Percentiles rank a stretch among this genome's conserved stretches.
Evolutionary conservation across 345 rosid genomes (phyloP).

Genomic region (Boechera retrofracta): DNA sequence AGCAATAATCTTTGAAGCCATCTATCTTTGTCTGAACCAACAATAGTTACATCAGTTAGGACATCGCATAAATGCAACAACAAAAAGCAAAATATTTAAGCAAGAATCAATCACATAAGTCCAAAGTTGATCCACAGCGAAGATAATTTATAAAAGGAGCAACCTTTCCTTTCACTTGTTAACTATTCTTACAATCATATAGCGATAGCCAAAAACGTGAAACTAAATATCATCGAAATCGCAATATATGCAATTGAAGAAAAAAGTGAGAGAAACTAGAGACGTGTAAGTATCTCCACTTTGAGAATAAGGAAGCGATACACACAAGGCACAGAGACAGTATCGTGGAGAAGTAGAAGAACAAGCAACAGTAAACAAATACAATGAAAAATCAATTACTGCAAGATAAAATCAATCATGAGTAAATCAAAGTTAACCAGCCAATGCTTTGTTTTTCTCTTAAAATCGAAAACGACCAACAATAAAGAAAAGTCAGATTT

Average conservation of each 20-base stretch:
- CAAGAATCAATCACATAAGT: conserved; percentile 22
- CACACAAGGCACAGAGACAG: conserved; percentile 45
- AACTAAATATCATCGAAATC: not conserved
- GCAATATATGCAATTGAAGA: conserved; percentile 23
- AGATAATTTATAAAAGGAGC: not conserved
- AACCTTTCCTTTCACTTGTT: conserved; percentile 13
- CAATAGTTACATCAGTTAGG: not conserved
- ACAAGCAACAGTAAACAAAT: conserved; percentile 17
- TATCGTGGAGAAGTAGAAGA: conserved; percentile 38
- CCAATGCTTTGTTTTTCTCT: not conserved
- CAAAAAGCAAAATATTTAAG: not conserved
- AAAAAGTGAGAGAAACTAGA: conserved; percentile 29
- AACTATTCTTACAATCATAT: conserved; percentile 10
- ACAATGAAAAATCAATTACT: conserved; percentile 28
- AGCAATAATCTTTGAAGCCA: conserved; percentile 67
- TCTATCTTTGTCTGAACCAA: conserved; percentile 39
- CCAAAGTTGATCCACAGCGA: not conserved
- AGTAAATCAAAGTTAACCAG: conserved; percentile 21
- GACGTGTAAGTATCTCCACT: conserved; percentile 28
- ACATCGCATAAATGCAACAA: not conserved
- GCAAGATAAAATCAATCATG: conserved; percentile 9
- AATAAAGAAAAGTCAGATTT: conserved; percentile 3
- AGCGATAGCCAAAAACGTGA: not conserved
- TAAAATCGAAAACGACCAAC: not conserved
- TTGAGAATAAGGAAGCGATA: conserved; percentile 19